Percentiles rank a stretch among this genome's conserved stretches.
phyloP scores from a whole-genome alignment of 805 yeast genomes.

The Candida nonsorbophila region DNA sequence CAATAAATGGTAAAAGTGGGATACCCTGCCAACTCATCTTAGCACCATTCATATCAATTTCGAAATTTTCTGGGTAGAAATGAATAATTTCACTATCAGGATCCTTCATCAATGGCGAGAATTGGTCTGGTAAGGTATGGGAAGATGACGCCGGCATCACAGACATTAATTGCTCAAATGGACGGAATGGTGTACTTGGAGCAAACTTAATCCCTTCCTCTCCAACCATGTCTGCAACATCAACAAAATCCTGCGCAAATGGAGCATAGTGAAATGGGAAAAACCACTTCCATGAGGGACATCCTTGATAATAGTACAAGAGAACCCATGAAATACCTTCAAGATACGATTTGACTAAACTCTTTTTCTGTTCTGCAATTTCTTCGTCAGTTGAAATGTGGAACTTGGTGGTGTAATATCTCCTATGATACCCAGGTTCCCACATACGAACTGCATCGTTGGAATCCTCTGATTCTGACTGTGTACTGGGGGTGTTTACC shows the following conservation, averaged over 20 bases:
- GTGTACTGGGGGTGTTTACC: constrained; percentile 7
- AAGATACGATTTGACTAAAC: constrained; percentile 67
- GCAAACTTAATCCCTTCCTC: constrained; percentile 51
- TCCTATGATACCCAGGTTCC: constrained; percentile 80
- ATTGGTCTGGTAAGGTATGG: constrained; percentile 75
- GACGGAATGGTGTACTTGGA: constrained; percentile 75
- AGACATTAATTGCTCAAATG: constrained; percentile 91
- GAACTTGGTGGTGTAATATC: constrained; percentile 80
- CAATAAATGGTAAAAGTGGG: constrained; percentile 85
- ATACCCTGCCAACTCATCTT: constrained; percentile 95
- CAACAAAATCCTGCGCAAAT: constrained; percentile 81
- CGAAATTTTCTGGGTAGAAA: constrained; percentile 84
- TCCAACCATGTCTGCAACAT: constrained; percentile 41
- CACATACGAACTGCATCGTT: constrained; percentile 59
- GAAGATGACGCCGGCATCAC: constrained; percentile 93
- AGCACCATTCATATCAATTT: constrained; percentile 92
- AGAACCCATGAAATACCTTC: constrained; percentile 98
- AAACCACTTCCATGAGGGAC: constrained; percentile 98
- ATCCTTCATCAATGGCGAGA: constrained; percentile 76
- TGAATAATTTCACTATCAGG: constrained; percentile 80
- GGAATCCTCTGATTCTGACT: constrained; percentile 14
- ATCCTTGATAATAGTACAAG: constrained; percentile 91
- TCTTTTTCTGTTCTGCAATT: constrained; percentile 47
- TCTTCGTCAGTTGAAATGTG: constrained; percentile 50
- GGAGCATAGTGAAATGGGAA: constrained; percentile 98